Base-by-base conservation (phyloP, 73 alveolate species). In the Tetrahymena thermophila region DNA sequence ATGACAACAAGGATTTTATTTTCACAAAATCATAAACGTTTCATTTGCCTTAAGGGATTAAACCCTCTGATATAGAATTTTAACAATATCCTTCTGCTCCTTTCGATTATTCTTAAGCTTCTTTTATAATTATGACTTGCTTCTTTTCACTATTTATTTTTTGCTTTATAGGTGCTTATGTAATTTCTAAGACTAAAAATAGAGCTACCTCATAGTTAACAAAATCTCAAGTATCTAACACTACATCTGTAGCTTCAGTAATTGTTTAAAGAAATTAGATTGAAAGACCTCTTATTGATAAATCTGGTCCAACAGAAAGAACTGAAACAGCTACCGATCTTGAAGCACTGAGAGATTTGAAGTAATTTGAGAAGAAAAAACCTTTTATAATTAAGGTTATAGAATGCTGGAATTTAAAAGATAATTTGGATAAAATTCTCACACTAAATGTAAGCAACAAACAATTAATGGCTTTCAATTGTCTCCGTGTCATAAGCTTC, bases 401-500 rank as follows among this genome's bases (percentile, higher is more conserved):
- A 9, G 85, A 25, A 23, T 56, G 85, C 34, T 56, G 85, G 85
- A 56, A 56, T 56, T 23, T 94, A 94, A 56, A 55, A 55, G 96
- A 94, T n/a, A 94, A 94, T 57, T 50, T 57, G 34, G 31, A 94
- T 1, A 56, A 94, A 94, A 55, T 94, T 31, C 56, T 94, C 35
- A 10, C 84, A 34, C 37, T 94, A 15, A 57, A 94, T 34, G 85
- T 94, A 0, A 44, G 35, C 1, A 93, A 94, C 35, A 57, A 85
- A 31, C 28, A 94, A 57, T 35, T 94, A 83, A 71, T 93, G 21
- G 85, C 43, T 10, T 94, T 94, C 85, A 94, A 94, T 57, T 85
- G 96, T 38, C 34, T 94, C 10, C 56, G 96, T 55, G 84, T 93
- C 35, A 31, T 94, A 34, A 93, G 94, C 42, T 94, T 94, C 31